These are phyloP conservation scores for Candida incommunis DNA, from an alignment of 805 yeast species.

Conservation along the genomic window DNA sequence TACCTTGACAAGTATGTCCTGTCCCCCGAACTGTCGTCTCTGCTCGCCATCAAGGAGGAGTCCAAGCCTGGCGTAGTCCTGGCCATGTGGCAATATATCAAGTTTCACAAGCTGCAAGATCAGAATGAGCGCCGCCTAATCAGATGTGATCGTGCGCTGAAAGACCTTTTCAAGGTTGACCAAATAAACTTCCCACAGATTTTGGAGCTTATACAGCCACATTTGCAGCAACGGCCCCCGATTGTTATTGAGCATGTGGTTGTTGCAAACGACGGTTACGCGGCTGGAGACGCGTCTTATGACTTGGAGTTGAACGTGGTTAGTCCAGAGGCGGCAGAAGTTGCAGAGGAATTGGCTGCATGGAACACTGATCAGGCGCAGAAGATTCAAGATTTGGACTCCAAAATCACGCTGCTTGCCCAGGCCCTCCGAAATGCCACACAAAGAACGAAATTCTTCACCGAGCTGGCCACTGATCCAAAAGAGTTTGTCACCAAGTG, in stretches of 20 bases:
- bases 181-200: slow-evolving; percentile 55
- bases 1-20: slow-evolving; percentile 53
- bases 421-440: slow-evolving; percentile 37
- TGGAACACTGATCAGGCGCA: slow-evolving; percentile 28
- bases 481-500: slow-evolving; percentile 59
- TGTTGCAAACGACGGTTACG: slow-evolving; percentile 61
- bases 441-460: slow-evolving; percentile 66
- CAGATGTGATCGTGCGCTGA: slow-evolving; percentile 34
- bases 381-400: slow-evolving; percentile 30
- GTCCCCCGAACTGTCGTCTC: slow-evolving; percentile 48
- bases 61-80: slow-evolving; percentile 79
- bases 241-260: slow-evolving; percentile 62
- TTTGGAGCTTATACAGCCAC: slow-evolving; percentile 51
- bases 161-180: slow-evolving; percentile 31
- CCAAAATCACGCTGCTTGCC: slow-evolving; percentile 30
- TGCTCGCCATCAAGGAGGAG: slow-evolving; percentile 64
- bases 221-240: slow-evolving; percentile 68
- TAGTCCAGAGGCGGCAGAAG: slow-evolving; percentile 22
- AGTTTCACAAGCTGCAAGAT: slow-evolving; percentile 50
- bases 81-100: slow-evolving; percentile 62
- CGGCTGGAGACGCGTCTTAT: slow-evolving; percentile 59
- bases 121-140: slow-evolving; percentile 40
- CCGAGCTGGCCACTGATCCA: slow-evolving; percentile 63
- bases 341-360: slow-evolving; percentile 24
- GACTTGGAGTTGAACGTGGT: slow-evolving; percentile 55